Base-by-base conservation (phyloP, 176 grass and related monocot species). In the Coix lacrymajobi region DNA sequence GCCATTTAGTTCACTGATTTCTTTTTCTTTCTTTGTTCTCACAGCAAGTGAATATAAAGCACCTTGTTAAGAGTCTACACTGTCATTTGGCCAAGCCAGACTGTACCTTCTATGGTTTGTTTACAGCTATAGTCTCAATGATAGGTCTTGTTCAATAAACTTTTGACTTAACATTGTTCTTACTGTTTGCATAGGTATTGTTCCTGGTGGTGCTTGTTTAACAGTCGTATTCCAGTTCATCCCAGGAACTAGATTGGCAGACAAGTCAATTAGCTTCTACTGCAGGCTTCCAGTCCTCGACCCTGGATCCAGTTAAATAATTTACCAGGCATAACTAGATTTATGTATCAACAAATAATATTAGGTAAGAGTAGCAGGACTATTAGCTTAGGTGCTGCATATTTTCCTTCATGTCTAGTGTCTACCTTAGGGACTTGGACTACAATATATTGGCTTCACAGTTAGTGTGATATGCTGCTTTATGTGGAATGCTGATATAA, bases 211-310 rank as follows among this genome's bases (percentile, higher is more conserved):
- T 83, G 90, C 92, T 92, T 98, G 96, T 86, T 90, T 98, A 75
- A 93, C 90, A 31, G 92, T 98, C 5, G 91, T 98, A 85, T 98
- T 95, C 87, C 96, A 95, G 89, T 91, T 98, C 85, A 77, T 98
- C 75, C 91, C 85, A 0, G 92, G 96, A 41, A 98, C 96, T n/a
- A 84, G 91, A 54, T 13, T 95, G 58, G 86, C 89, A 40, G 96
- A 98, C 70, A 98, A 95, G 86, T 91, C 92, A 46, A 90, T 98
- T 76, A 98, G 92, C 85, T 98, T 98, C 83, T 95, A 98, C 83
- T 98, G 92, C 81, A 93, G 96, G 52, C 90, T 93, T 86, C 96
- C 96, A 26, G 89, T 98, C 60, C 92, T 95, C 43, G 92, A 95
- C 66, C 79, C 86, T 58, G 96, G 90, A 68, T 91, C 88, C 68